Percentiles rank a stretch among this genome's conserved stretches.
phyloP scores from a whole-genome alignment of 108 stramenopile genomes.

The Hondaea fermentalgiana region DNA sequence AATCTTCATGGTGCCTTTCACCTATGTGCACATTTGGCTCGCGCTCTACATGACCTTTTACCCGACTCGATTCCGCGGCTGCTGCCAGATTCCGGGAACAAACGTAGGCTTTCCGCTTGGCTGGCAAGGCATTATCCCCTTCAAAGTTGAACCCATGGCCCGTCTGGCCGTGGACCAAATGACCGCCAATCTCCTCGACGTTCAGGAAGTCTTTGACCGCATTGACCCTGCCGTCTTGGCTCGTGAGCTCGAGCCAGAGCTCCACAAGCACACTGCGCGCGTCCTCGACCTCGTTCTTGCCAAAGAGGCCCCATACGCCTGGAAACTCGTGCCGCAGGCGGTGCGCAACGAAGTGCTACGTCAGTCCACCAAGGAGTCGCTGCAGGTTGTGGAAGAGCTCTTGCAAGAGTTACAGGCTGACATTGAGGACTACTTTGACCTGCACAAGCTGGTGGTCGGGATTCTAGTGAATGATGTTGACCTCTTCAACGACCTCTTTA shows the following conservation, averaged over 20 bases:
- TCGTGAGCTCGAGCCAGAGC: slow-evolving; percentile 51
- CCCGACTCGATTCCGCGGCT: not conserved
- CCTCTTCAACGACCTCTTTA: slow-evolving; percentile 76
- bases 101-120: slow-evolving; percentile 56
- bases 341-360: not conserved
- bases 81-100: not conserved
- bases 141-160: slow-evolving; percentile 81
- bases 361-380: not conserved
- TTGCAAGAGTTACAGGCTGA: slow-evolving; percentile 70
- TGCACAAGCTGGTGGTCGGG: slow-evolving; percentile 72
- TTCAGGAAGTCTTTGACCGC: slow-evolving; percentile 71
- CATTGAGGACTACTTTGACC: slow-evolving; percentile 71
- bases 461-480: slow-evolving; percentile 72
- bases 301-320: slow-evolving; percentile 33
- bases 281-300: slow-evolving; percentile 66
- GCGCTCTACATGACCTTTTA: slow-evolving; percentile 12
- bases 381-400: slow-evolving; percentile 48
- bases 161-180: slow-evolving; percentile 69
- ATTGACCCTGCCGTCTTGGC: slow-evolving; percentile 75
- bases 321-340: not conserved
- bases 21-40: not conserved
- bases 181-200: slow-evolving; percentile 68
- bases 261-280: slow-evolving; percentile 67
- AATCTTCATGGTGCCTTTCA: slow-evolving; percentile 5
- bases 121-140: slow-evolving; percentile 84